Base-by-base conservation (phyloP, 441 rosid species). In the Pelargonium cotyledonis region DNA sequence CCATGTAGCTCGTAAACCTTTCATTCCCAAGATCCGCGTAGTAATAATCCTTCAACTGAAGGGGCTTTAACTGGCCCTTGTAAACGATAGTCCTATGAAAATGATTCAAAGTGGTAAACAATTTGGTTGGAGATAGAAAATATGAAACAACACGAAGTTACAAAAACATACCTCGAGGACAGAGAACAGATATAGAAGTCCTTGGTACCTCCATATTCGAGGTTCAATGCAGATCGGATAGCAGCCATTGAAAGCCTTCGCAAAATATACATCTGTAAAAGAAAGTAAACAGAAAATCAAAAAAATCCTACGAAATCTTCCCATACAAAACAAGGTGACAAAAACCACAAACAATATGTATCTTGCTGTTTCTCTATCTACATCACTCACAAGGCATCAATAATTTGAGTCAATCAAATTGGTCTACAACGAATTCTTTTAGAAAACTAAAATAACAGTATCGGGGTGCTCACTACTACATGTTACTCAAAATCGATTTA, bases 1-100 rank as follows among this genome's bases (percentile, higher is more conserved):
- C 99, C 99, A 96, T 96, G 99, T 96, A 96, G 99, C 99, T 96
- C 88, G 97, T 89, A 91, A 96, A 96, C 98, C 98, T 96, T 92
- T 96, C 97, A 87, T 89, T 86, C 84, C 99, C 99, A 84, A 96
- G 93, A 82, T 96, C 99, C 65, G 92, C 97, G 70, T 87, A 85
- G 62, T 89, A 96, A 81, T 96, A 96, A 18, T 87, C 90, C 83
- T 85, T 88, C 76, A 96, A 68, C 80, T 96, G 99, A 70, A 81
- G 85, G 38, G 99, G 99, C 80, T 87, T 96, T 75, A 96, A 64
- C 83, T 96, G 99, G 65, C 99, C 99, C 76, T 96, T 96, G 82
- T 96, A 96, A 60, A 96, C 99, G 79, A 96, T 66, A 75, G 99
- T 96, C 88, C 99, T 96, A 82, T 69, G 76, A 62, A 69, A 58